Conservation (phyloP, 2,329 filamentous ascomycete genomes). For the Hymenoscyphus repandus region DNA sequence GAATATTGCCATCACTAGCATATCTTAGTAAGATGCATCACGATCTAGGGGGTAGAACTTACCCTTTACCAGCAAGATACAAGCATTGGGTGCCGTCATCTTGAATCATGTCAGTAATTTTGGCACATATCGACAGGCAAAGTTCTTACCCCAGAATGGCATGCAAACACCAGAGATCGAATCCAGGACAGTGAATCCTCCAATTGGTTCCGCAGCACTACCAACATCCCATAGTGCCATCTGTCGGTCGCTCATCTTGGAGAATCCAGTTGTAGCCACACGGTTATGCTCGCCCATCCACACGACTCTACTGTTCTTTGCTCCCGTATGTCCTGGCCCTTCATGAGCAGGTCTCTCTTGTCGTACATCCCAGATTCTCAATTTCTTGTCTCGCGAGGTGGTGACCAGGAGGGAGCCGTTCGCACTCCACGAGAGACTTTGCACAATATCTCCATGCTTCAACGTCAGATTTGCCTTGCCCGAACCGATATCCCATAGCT, state of each 20-base stretch:
- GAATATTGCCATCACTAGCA: conserved; percentile 88
- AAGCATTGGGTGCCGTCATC: conserved; percentile 91
- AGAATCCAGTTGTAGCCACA: conserved; percentile 95
- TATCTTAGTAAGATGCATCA: conserved; percentile 9
- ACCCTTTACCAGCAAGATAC: conserved; percentile 97
- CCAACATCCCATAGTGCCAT: conserved; percentile 93
- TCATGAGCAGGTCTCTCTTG: conserved; percentile 87
- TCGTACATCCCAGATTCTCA: conserved; percentile 94
- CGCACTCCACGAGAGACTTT: conserved; percentile 93
- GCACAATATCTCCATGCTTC: conserved; percentile 86
- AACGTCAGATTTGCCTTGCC: conserved; percentile 70
- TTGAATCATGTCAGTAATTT: conserved; percentile 27
- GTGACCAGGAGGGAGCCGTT: conserved; percentile 82
- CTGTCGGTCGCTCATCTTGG: conserved; percentile 96
- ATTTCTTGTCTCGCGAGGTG: conserved; percentile 95
- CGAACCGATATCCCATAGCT: conserved; percentile 88
- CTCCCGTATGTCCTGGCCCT: conserved; percentile 77
- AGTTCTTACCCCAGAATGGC: conserved; percentile 82
- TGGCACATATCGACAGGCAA: conserved; percentile 10
- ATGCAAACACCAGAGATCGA: conserved; percentile 97
- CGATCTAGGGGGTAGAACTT: conserved; percentile 34
- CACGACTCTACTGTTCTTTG: conserved; percentile 94
- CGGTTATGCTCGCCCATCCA: conserved; percentile 98
- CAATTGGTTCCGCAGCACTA: conserved; percentile 72
- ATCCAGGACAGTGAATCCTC: conserved; percentile 84